Evolutionary conservation across 768 basidiomycete species (phyloP), one percentile per base, ranked within the genome.

Genomic region (Naganishia kalamii): DNA sequence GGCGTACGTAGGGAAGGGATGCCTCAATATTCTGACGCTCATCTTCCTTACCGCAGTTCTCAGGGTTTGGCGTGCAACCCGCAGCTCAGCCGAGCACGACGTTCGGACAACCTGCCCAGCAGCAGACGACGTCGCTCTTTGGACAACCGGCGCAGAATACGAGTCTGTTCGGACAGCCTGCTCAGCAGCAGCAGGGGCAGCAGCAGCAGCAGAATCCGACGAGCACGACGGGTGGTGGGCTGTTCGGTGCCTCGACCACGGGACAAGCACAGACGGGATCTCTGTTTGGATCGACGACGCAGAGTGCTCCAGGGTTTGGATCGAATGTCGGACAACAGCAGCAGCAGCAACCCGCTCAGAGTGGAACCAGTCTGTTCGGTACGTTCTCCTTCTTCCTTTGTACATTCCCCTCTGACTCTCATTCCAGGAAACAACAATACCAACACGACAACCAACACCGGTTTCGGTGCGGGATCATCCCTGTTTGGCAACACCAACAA

Each of bases 321-420:
- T 57, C n/a, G n/a, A n/a, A n/a, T n/a, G n/a, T 57, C 19, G 54
- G 54, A 40, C 2, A 33, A 44, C 63, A 52, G 30, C 63, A 64
- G 41, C 63, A 63, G 50, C 62, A 63, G 30, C 62, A 52, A 46
- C 48, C 47, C 19, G 47, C 25, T 50, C 62, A 62, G 25, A 25
- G 29, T 40, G 33, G 47, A 0, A 33, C 43, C n/a, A 49, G 62
- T 2, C 51, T 63, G 44, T 63, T 63, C 49, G 62, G 62, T 37
- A 49, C n/a, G 33, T 44, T 37, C 19, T 1, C 25, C 30, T 10
- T 30, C 19, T n/a, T 23, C 25, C 11, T 15, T 49, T 30, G 43
- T 4, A 17, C 10, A 41, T 13, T 3, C 5, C 21, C 23, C 13
- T 43, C 60, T 44, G 32, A 10, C 23, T 30, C 40, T 21, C 2